A percentile compares a stretch with the other conserved stretches of the same genome.
These are phyloP conservation scores for Cladorrhinum samala DNA, from an alignment of 495 filamentous ascomycete species.

Conservation along the genomic window DNA sequence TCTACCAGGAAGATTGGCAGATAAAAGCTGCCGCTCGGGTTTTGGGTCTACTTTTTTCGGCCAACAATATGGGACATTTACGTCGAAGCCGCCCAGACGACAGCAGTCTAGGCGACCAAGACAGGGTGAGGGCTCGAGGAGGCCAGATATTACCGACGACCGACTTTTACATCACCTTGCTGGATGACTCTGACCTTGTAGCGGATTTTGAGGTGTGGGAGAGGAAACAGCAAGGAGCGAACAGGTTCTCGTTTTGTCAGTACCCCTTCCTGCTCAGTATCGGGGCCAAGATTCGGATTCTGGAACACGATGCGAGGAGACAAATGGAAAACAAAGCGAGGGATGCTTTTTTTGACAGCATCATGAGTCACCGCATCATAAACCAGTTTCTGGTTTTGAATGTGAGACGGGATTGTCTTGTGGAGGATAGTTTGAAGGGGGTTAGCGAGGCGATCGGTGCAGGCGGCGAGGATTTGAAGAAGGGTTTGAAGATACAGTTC, in stretches of 20 bases:
- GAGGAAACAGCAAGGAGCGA: constrained; percentile 47
- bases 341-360: constrained; percentile 87
- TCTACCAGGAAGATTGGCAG: constrained; percentile 89
- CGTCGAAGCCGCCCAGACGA: too few species aligned
- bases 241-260: constrained; percentile 83
- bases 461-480: constrained; percentile 85
- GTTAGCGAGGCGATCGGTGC: constrained; percentile 84
- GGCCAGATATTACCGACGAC: constrained; percentile 57
- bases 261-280: constrained; percentile 93
- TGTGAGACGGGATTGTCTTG: constrained; percentile 79
- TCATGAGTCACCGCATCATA: constrained; percentile 64
- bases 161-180: constrained; percentile 79
- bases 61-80: constrained; percentile 56
- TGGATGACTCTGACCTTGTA: constrained; percentile 82
- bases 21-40: constrained; percentile 74
- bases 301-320: constrained; percentile 83
- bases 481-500: constrained; percentile 83
- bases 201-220: constrained; percentile 91
- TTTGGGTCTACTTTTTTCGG: constrained; percentile 76
- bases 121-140: too few species aligned
- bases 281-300: constrained; percentile 86
- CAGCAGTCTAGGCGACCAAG: too few species aligned
- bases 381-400: constrained; percentile 76
- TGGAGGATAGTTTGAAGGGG: constrained; percentile 81
- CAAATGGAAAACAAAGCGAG: constrained; percentile 90